Evolutionary conservation across 805 yeast genomes (phyloP).

Genomic region (Vanderwaltozyma yarrowii): DNA sequence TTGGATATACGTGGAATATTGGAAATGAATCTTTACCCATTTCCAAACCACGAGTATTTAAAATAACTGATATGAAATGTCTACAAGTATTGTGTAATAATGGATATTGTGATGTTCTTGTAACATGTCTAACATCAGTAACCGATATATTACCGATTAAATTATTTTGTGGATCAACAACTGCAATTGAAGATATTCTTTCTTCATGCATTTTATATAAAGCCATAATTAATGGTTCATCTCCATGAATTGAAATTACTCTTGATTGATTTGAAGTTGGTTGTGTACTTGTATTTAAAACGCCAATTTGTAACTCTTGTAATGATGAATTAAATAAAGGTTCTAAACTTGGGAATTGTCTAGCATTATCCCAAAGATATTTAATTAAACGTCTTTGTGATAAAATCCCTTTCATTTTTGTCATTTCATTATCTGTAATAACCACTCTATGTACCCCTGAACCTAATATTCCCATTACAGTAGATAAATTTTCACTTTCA

Average conservation of each 20-base stretch:
- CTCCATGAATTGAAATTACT: slow-evolving; percentile 79
- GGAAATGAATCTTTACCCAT: slow-evolving; percentile 89
- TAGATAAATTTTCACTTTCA: slow-evolving; percentile 55
- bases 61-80: slow-evolving; percentile 77
- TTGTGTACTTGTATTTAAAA: slow-evolving; percentile 28
- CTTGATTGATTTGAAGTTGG: slow-evolving; percentile 35
- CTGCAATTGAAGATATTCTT: slow-evolving; percentile 85
- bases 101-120: slow-evolving; percentile 79
- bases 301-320: slow-evolving; percentile 68
- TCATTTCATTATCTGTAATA: slow-evolving; percentile 44
- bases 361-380: slow-evolving; percentile 87
- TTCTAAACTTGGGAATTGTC: slow-evolving; percentile 76
- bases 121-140: slow-evolving; percentile 84
- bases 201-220: slow-evolving; percentile 73
- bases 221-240: slow-evolving; percentile 79
- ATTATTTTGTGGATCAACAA: slow-evolving; percentile 66
- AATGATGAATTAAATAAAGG: slow-evolving; percentile 57
- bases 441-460: slow-evolving; percentile 93
- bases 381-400: slow-evolving; percentile 83
- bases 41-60: slow-evolving; percentile 80
- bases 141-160: slow-evolving; percentile 88
- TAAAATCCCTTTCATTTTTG: slow-evolving; percentile 66
- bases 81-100: slow-evolving; percentile 73
- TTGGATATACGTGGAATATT: slow-evolving; percentile 80
- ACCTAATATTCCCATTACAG: slow-evolving; percentile 82